Evolutionary conservation across 306 rosid genomes (phyloP), one percentile per base, ranked within the genome.

Genomic region (Aeschynomene evenia): DNA sequence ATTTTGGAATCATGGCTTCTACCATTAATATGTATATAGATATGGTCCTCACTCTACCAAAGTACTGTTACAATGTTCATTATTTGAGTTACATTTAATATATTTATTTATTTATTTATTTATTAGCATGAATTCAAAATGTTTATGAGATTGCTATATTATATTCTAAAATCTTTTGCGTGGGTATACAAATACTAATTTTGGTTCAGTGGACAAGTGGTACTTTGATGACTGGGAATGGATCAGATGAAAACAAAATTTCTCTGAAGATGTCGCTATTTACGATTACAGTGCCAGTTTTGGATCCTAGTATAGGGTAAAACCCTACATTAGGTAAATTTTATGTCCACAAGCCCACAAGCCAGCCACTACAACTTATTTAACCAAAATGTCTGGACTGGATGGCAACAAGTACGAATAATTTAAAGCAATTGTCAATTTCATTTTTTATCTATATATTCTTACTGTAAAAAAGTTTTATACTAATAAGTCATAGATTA

Each of bases 201-300:
- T 45, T 31, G 46, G 7, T 46, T 40, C 36, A 74, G 39, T 55
- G 19, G 51, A 43, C 33, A 49, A 11, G 14, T 19, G 13, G 72
- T 52, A 53, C n/a, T 53, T 53, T 13, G 68, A 1, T 43, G 61
- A 62, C 19, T 13, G 69, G 77, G 18, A 64, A 24, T 9, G 55
- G 55, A 57, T 4, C 60, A 78, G 70, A 72, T 49, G 70, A 39
- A 72, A 66, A 78, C 82, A 72, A 78, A 78, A 51, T 40, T 9
- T 39, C 22, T 7, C 59, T 73, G 68, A 73, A 45, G 36, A 66
- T 13, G 71, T 72, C 83, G 45, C 75, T 60, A 3, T 73, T 67
- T 36, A 68, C 40, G 71, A 73, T 57, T 52, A 62, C 21, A 58
- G 83, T 28, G 83, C 76, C 64, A 50, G n/a, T 29, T 72, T 78